Percentiles rank a stretch among this genome's conserved stretches.
phyloP scores from a whole-genome alignment of 805 yeast species.

The Saccharomycopsis fodiens region DNA sequence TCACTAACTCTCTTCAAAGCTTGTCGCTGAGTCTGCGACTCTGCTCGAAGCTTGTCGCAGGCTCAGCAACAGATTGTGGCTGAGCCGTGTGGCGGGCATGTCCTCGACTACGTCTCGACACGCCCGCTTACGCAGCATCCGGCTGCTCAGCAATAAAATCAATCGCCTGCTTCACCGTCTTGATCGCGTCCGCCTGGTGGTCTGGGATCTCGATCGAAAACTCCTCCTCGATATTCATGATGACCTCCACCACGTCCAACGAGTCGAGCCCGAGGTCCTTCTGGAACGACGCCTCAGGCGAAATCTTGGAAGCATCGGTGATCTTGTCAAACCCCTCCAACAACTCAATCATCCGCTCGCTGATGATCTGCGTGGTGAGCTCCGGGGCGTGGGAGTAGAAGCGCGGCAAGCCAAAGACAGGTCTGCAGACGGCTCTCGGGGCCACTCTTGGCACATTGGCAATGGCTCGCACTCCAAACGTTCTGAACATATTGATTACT shows the following conservation, averaged over 20 bases:
- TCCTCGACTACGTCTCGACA: neutral
- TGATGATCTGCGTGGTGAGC: slow-evolving; percentile 53
- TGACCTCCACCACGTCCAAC: slow-evolving; percentile 88
- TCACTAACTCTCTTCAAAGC: too few species aligned
- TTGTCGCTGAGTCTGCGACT: too few species aligned
- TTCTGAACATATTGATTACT: neutral
- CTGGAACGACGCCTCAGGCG: slow-evolving; percentile 38
- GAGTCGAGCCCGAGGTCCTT: slow-evolving; percentile 67
- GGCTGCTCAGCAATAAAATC: slow-evolving; percentile 74
- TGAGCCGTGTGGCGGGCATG: too few species aligned
- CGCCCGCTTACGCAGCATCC: slow-evolving; percentile 29
- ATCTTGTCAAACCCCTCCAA: slow-evolving; percentile 55
- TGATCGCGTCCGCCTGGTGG: slow-evolving; percentile 87
- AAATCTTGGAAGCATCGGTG: slow-evolving; percentile 21
- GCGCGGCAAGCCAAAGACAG: neutral
- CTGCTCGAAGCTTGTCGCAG: too few species aligned
- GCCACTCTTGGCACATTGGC: neutral
- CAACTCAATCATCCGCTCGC: slow-evolving; percentile 54
- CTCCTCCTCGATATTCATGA: slow-evolving; percentile 94
- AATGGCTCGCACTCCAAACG: slow-evolving; percentile 3
- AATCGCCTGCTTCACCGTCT: slow-evolving; percentile 88
- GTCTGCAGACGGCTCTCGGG: neutral
- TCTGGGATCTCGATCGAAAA: slow-evolving; percentile 81
- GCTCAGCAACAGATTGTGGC: too few species aligned
- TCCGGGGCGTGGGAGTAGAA: slow-evolving; percentile 51